phyloP scores from a whole-genome alignment of 2,329 filamentous ascomycete species.

The Thelonectria discophora region DNA sequence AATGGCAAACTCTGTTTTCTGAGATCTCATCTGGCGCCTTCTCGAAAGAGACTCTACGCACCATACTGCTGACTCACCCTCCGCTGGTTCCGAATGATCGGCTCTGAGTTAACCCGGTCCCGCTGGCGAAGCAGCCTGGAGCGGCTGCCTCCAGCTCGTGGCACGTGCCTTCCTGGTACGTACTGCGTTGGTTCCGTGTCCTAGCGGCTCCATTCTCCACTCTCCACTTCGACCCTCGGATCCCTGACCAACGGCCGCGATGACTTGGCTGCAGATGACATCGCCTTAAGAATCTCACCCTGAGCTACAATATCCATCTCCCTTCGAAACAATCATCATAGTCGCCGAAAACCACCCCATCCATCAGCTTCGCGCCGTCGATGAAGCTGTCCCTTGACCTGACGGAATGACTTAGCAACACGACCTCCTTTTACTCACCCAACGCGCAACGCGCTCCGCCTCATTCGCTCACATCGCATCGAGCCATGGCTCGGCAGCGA shows the following conservation, averaged over 20 bases:
- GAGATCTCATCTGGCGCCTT: too few species aligned
- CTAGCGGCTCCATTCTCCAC: conserved; percentile 11
- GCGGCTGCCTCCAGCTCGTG: background rate
- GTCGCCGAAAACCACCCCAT: background rate
- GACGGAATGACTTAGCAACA: conserved; percentile 21
- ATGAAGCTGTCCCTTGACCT: conserved; percentile 5
- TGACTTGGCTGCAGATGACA: conserved; percentile 25
- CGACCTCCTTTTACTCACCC: conserved; percentile 11
- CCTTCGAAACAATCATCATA: background rate
- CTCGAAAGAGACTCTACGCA: too few species aligned
- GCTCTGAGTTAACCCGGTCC: conserved; percentile 2
- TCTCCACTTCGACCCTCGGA: conserved; percentile 12
- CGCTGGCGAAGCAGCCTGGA: background rate
- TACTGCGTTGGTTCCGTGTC: conserved; percentile 4
- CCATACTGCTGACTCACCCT: background rate
- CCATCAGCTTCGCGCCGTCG: background rate
- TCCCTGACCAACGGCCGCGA: conserved; percentile 21
- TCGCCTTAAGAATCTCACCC: conserved; percentile 12
- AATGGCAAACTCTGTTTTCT: conserved; percentile 40
- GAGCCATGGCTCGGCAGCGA: conserved; percentile 4
- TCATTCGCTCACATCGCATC: conserved; percentile 1
- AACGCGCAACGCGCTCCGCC: conserved; percentile 14
- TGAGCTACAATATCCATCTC: background rate
- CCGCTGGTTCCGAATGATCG: background rate
- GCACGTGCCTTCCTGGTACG: background rate